Percentiles rank a stretch among this genome's conserved stretches.
These are phyloP conservation scores for Boletus pseudopeckii DNA, from an alignment of 768 basidiomycete genomes.

Conservation along the genomic window DNA sequence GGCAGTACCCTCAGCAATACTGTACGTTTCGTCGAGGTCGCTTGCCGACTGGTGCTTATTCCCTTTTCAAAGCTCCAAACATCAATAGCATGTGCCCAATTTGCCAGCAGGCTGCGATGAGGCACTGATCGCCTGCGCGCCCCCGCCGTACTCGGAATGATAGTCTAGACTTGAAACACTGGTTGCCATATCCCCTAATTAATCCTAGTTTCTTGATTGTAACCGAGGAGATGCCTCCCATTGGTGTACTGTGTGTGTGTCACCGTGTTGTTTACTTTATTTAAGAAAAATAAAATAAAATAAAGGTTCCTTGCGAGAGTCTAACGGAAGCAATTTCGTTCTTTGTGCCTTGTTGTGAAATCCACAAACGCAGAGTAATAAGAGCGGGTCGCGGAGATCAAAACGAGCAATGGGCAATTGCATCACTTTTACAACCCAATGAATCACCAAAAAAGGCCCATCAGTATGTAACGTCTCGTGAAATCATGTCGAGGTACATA, in stretches of 20 bases:
- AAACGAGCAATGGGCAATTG: conserved; percentile 13
- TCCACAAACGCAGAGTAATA: conserved; percentile 7
- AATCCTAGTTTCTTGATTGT: conserved; percentile 25
- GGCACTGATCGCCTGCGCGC: conserved; percentile 17
- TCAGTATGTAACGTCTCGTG: conserved; percentile 2
- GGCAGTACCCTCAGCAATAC: conserved; percentile 45
- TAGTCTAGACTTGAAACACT: conserved; percentile 9
- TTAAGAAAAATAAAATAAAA: conserved; percentile 1
- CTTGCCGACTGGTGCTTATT: background rate
- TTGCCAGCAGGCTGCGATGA: conserved; percentile 32
- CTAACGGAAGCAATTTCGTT: conserved; percentile 29
- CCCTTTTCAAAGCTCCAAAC: conserved; percentile 35
- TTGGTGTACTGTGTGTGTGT: conserved; percentile 17
- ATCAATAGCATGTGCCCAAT: conserved; percentile 41
- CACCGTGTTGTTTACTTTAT: background rate
- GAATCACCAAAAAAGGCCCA: background rate
- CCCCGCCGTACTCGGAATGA: conserved; percentile 2
- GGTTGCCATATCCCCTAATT: conserved; percentile 22
- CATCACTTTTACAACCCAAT: conserved; percentile 1
- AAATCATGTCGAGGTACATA: background rate
- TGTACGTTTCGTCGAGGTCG: conserved; percentile 29
- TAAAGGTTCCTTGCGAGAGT: conserved; percentile 19
- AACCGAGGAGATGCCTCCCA: conserved; percentile 24
- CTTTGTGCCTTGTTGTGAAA: conserved; percentile 11
- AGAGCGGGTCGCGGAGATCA: conserved; percentile 30